These are phyloP conservation scores for Straminergon stramineum DNA, from an alignment of 225 moss, liverwort and hornwort species.

Conservation along the genomic window DNA sequence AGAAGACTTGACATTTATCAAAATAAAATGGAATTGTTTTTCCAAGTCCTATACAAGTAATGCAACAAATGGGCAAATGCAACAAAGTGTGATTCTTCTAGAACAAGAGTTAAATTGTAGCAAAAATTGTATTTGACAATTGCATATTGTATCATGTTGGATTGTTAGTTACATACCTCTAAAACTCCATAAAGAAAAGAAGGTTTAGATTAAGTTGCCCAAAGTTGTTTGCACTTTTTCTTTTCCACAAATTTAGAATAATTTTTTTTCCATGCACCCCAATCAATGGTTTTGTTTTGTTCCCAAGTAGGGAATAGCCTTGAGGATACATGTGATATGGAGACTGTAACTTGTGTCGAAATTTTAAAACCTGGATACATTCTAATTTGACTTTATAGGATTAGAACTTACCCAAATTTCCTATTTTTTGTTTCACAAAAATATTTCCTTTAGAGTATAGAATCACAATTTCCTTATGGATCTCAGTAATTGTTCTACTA, in stretches of 20 bases:
- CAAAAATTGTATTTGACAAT: not conserved
- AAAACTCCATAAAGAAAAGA: not conserved
- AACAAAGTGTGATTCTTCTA: not conserved
- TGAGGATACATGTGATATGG: rapidly evolving
- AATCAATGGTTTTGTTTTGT: not conserved
- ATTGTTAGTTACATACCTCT: not conserved
- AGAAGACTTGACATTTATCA: not conserved
- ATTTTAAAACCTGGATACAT: not conserved
- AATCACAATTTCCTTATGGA: not conserved
- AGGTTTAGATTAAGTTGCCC: not conserved
- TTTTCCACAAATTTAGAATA: not conserved
- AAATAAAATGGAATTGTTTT: too few relatives aligned
- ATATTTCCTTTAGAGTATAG: not conserved
- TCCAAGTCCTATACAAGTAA: not conserved
- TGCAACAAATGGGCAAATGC: too few relatives aligned
- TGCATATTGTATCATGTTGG: not conserved
- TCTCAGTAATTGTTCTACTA: not conserved
- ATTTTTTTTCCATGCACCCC: not conserved
- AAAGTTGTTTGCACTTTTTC: not conserved
- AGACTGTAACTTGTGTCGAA: not conserved
- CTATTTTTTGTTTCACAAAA: not conserved
- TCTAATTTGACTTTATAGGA: rapidly evolving
- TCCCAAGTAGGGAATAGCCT: not conserved
- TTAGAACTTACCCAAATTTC: not conserved
- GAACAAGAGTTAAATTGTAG: not conserved